Conservation (phyloP, 352 stramenopile genomes). For the Thraustochytrium striatum region DNA sequence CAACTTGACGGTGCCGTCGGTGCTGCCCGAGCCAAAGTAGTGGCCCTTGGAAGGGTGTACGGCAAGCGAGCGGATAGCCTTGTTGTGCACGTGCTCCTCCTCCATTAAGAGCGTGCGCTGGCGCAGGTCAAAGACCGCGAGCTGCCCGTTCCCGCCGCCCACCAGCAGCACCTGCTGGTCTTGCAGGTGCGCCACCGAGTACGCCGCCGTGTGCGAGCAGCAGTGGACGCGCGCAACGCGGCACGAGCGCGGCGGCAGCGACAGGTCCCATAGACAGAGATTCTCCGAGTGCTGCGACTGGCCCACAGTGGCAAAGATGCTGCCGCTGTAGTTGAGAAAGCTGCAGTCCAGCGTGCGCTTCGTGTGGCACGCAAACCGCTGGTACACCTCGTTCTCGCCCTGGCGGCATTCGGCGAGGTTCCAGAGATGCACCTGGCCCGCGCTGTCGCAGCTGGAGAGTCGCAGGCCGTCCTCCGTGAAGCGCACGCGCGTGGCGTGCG, state of each 20-base stretch:
- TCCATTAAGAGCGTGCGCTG: slow-evolving; percentile 32
- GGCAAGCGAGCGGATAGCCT: slow-evolving; percentile 36
- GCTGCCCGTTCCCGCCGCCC: slow-evolving; percentile 34
- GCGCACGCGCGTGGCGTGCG: slow-evolving; percentile 16
- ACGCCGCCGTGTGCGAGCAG: slow-evolving; percentile 14
- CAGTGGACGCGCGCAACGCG: slow-evolving; percentile 16
- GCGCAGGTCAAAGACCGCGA: slow-evolving; percentile 47
- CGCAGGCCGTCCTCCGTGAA: slow-evolving; percentile 36
- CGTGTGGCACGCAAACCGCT: slow-evolving; percentile 17
- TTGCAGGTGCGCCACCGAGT: slow-evolving; percentile 35
- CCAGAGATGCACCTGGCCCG: slow-evolving; percentile 28
- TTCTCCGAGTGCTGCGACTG: slow-evolving; percentile 41
- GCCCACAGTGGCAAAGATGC: slow-evolving; percentile 28
- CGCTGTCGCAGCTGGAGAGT: slow-evolving; percentile 2
- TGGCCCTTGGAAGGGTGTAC: slow-evolving; percentile 11
- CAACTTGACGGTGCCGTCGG: slow-evolving; percentile 42
- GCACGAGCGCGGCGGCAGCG: slow-evolving; percentile 18
- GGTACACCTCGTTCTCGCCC: background rate
- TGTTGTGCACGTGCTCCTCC: slow-evolving; percentile 40
- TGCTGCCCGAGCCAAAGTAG: slow-evolving; percentile 42
- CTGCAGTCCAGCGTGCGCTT: slow-evolving; percentile 39
- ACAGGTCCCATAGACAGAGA: slow-evolving; percentile 34
- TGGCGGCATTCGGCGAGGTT: slow-evolving; percentile 24
- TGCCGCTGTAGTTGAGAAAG: slow-evolving; percentile 46
- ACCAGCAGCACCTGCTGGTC: slow-evolving; percentile 44